These are phyloP conservation scores for Trypanosoma brucei DNA, from an alignment of 208 protist genomes.

Conservation along the genomic window DNA sequence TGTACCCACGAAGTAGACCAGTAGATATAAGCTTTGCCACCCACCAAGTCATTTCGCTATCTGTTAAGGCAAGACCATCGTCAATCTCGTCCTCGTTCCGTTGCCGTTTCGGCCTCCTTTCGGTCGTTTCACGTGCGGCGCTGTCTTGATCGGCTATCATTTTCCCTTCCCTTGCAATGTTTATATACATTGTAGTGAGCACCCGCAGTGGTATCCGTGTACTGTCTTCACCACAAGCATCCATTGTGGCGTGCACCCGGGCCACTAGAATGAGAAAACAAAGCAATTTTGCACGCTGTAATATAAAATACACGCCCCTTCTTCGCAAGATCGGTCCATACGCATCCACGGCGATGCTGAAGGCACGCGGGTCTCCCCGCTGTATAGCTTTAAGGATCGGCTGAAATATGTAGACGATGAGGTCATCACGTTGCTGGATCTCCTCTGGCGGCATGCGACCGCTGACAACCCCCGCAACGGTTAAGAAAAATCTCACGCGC, in stretches of 20 bases:
- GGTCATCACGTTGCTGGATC: constrained; percentile 34
- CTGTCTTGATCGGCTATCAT: background rate
- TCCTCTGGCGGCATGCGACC: constrained; percentile 43
- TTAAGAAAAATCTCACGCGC: constrained; percentile 70
- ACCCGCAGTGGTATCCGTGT: constrained; percentile 62
- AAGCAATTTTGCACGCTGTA: constrained; percentile 52
- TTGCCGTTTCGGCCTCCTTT: constrained; percentile 9
- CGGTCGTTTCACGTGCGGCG: background rate
- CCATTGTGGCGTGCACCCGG: constrained; percentile 54
- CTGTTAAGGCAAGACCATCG: constrained; percentile 26
- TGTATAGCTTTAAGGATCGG: constrained; percentile 43
- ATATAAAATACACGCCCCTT: constrained; percentile 68
- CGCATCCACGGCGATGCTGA: constrained; percentile 40
- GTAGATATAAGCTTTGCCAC: constrained; percentile 62
- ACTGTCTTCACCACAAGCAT: constrained; percentile 44
- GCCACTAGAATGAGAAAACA: constrained; percentile 63
- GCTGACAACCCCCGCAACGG: constrained; percentile 51
- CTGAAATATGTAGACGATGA: constrained; percentile 45
- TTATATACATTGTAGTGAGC: constrained; percentile 47
- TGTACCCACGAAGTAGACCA: constrained; percentile 67
- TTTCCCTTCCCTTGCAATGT: constrained; percentile 23
- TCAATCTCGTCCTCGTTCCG: constrained; percentile 16
- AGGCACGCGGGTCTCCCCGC: constrained; percentile 42
- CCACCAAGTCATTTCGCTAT: constrained; percentile 69
- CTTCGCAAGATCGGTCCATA: constrained; percentile 40